Base-by-base conservation (phyloP, 768 basidiomycete genomes). In the Tylopilus balloui region DNA sequence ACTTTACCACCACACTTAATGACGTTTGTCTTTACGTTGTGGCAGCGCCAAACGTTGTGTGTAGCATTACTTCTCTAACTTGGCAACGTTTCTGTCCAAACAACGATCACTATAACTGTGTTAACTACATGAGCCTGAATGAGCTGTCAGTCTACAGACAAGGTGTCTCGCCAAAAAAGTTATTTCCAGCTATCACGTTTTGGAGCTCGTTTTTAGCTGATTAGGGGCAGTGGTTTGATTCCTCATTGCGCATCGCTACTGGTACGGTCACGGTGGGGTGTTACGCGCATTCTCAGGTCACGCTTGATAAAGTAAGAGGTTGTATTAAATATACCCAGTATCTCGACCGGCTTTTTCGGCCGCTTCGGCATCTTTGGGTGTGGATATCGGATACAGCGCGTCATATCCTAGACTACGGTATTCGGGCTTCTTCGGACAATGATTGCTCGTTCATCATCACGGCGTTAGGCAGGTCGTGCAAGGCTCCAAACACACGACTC, bases 341-440 rank as follows among this genome's bases (percentile, higher is more conserved):
- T 70, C 32, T 72, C 32, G n/a, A 34, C 12, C 10, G 32, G 86
- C 5, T 70, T 88, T 11, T 87, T 88, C 56, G 86, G 82, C 3
- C 68, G 88, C 6, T 69, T 88, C 6, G 87, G 87, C 25, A 77
- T 78, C 73, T 71, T n/a, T 82, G 19, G 87, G 80, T 17, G 83
- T 87, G 13, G 67, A n/a, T n/a, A n/a, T n/a, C n/a, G n/a, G n/a
- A n/a, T n/a, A n/a, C 4, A 20, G 21, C 13, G 21, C 7, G 3
- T 29, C 24, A 17, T 5, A 29, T 29, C 19, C 27, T 42, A 19
- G 40, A 6, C 8, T 1, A 8, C 17, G 7, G 9, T 40, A 8
- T 17, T 6, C 3, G 14, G 28, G 14, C 13, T 4, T 19, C 2
- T 27, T 23, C 48, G 8, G 13, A 11, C 17, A 17, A 27, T 6